These are phyloP conservation scores for Antrodiella citrinella DNA, from an alignment of 768 basidiomycete species.

Conservation along the genomic window DNA sequence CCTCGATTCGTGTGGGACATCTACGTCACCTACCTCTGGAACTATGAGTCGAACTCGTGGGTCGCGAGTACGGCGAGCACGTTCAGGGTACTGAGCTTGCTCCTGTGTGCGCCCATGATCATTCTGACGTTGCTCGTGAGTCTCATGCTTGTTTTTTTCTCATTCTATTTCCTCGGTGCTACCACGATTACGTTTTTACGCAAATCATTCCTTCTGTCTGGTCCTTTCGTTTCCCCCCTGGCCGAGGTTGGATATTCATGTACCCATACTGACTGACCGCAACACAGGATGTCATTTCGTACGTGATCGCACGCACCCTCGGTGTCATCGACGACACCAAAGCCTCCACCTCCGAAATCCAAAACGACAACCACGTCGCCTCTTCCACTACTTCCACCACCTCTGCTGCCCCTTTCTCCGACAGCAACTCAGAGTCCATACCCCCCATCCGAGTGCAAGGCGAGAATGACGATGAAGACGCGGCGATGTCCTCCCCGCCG, in stretches of 20 bases:
- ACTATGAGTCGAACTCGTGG: constrained; percentile 58
- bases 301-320: constrained; percentile 75
- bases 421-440: no score
- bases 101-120: constrained; percentile 41
- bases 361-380: constrained; percentile 6
- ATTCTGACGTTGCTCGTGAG: constrained; percentile 62
- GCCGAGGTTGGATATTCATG: constrained; percentile 8
- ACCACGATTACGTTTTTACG: background rate
- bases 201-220: no score
- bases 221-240: no score
- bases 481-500: background rate
- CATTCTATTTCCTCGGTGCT: constrained; percentile 5
- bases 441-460: background rate
- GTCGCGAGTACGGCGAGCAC: constrained; percentile 55
- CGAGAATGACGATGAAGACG: background rate
- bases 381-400: constrained; percentile 2
- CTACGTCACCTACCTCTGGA: constrained; percentile 58
- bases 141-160: constrained; percentile 14
- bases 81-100: constrained; percentile 55
- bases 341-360: constrained; percentile 56
- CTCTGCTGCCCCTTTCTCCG: constrained; percentile 6
- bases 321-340: constrained; percentile 70
- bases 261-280: constrained; percentile 1
- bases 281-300: constrained; percentile 79
- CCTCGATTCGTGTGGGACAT: constrained; percentile 45